These are phyloP conservation scores for Echites panduratus DNA, from an alignment of 257 asterid species.

Conservation along the genomic window DNA sequence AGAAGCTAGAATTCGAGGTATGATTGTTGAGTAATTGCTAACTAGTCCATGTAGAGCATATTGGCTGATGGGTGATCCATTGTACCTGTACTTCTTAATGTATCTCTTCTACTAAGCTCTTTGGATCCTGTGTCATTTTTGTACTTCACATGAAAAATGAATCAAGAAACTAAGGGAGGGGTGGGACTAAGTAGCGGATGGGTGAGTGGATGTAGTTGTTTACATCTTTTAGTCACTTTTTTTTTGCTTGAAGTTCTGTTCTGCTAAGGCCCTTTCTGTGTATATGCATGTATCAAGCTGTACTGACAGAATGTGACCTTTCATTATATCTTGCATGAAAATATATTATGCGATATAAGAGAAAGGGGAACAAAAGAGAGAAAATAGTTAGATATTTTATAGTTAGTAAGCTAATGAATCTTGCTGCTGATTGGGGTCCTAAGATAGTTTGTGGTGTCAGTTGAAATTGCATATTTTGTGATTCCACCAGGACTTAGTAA, in stretches of 20 bases:
- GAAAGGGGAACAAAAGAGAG: not conserved
- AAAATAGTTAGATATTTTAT: not conserved
- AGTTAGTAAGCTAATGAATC: not conserved
- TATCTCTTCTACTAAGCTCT: not conserved
- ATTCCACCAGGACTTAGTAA: not conserved
- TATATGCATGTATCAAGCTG: not conserved
- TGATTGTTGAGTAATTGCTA: not conserved
- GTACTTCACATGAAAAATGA: not conserved
- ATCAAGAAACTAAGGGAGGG: not conserved
- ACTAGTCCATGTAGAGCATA: not conserved
- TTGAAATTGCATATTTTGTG: not conserved
- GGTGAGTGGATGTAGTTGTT: not conserved
- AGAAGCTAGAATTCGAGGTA: conserved; percentile 54
- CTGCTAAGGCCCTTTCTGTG: not conserved
- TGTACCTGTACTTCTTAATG: not conserved
- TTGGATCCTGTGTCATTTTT: not conserved
- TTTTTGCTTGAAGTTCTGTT: not conserved
- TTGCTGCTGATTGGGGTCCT: not conserved
- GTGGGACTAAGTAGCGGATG: not conserved
- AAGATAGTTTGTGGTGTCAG: not conserved
- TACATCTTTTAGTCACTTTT: not conserved
- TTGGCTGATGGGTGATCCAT: not conserved
- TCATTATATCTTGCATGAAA: not conserved
- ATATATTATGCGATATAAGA: not conserved
- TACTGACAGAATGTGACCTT: not conserved